phyloP scores from a whole-genome alignment of 169 alveolate species.

The Cyclospora cayetanensis region DNA sequence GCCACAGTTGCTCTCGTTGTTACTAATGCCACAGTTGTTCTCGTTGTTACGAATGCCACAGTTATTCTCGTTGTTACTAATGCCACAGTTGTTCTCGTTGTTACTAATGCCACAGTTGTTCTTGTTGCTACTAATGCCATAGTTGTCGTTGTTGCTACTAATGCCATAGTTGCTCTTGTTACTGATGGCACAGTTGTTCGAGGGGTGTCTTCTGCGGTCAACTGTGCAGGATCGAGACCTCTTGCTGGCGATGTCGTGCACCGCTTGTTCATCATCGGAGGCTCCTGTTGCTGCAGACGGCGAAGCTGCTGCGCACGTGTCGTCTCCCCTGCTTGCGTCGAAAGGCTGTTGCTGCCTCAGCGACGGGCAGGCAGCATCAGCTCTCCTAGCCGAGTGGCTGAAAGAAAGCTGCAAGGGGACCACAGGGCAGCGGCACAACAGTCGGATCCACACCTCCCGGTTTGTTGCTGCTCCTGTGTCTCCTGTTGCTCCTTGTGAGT shows the following conservation, averaged over 20 bases:
- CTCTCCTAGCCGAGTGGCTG: background rate
- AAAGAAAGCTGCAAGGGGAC: background rate
- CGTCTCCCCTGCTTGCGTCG: too few species aligned
- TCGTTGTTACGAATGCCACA: background rate
- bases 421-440: conserved; percentile 17
- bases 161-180: conserved; percentile 14
- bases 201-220: too few species aligned
- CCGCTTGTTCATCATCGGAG: background rate
- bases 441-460: background rate
- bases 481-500: too few species aligned
- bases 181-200: background rate
- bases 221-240: background rate
- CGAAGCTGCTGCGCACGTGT: too few species aligned
- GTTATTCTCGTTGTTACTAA: background rate
- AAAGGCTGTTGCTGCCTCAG: conserved; percentile 14
- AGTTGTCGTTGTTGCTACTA: background rate
- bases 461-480: background rate
- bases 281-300: background rate
- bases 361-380: background rate
- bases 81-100: conserved; percentile 20
- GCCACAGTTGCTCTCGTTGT: conserved; percentile 29
- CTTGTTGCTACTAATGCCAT: background rate
- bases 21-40: background rate
- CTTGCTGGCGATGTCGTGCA: background rate
- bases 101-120: too few species aligned